These are phyloP conservation scores for Colletotrichum falcatum DNA, from an alignment of 2,329 filamentous ascomycete genomes.

Conservation along the genomic window DNA sequence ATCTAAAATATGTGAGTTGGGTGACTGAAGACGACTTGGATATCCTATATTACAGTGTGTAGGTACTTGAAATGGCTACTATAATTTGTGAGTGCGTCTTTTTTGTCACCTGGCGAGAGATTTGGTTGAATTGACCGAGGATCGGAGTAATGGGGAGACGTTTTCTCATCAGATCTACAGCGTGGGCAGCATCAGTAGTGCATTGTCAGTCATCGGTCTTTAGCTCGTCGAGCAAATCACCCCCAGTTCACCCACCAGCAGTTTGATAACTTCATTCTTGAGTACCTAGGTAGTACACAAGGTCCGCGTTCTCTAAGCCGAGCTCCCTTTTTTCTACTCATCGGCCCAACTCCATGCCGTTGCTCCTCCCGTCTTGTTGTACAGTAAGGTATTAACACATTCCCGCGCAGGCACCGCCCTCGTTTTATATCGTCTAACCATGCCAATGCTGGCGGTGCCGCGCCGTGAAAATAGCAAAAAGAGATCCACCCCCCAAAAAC, in stretches of 20 bases:
- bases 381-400: slow-evolving; percentile 41
- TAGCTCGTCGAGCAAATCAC: neutral
- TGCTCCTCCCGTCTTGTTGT: slow-evolving; percentile 22
- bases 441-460: slow-evolving; percentile 40
- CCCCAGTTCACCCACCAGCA: neutral
- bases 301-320: slow-evolving; percentile 20
- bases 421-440: slow-evolving; percentile 39
- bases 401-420: slow-evolving; percentile 24
- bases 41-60: no score
- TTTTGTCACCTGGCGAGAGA: no score
- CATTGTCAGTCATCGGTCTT: no score
- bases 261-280: neutral
- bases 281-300: slow-evolving; percentile 17
- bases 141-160: neutral
- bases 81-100: no score
- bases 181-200: neutral
- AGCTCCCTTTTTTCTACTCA: slow-evolving; percentile 16
- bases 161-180: neutral
- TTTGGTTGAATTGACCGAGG: neutral
- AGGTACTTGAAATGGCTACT: no score
- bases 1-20: no score
- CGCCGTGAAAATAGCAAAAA: slow-evolving; percentile 25
- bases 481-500: slow-evolving; percentile 36
- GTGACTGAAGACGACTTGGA: no score
- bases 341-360: neutral